phyloP scores from a whole-genome alignment of 768 basidiomycete genomes.

The Leccinum sublutescens region DNA sequence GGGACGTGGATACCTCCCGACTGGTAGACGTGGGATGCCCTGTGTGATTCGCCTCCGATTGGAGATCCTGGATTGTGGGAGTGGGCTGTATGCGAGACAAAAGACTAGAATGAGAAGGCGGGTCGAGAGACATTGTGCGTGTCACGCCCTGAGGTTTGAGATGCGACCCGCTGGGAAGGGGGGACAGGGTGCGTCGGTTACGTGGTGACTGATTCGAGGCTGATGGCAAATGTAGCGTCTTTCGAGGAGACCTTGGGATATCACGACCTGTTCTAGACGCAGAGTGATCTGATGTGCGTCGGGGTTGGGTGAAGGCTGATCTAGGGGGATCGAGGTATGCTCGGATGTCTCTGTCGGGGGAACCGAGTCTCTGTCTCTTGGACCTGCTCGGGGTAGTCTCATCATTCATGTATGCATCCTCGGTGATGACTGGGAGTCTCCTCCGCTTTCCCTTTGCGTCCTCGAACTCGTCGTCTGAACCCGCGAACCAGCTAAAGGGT shows the following conservation, averaged over 20 bases:
- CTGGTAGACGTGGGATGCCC: slow-evolving; percentile 24
- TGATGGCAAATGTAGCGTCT: slow-evolving; percentile 31
- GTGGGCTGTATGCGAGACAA: slow-evolving; percentile 26
- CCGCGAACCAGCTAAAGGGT: slow-evolving; percentile 55
- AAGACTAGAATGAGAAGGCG: slow-evolving; percentile 37
- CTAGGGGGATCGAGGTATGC: slow-evolving; percentile 57
- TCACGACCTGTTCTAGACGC: slow-evolving; percentile 23
- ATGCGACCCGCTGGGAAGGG: slow-evolving; percentile 31
- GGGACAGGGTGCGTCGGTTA: slow-evolving; percentile 44
- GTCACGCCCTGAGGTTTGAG: slow-evolving; percentile 37
- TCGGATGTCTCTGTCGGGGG: slow-evolving; percentile 42
- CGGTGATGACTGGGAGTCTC: slow-evolving; percentile 34
- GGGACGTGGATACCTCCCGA: slow-evolving; percentile 47
- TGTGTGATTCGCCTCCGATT: slow-evolving; percentile 20
- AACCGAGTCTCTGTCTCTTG: slow-evolving; percentile 55
- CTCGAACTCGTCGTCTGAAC: slow-evolving; percentile 48
- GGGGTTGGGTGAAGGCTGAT: slow-evolving; percentile 38
- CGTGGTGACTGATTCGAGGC: slow-evolving; percentile 32
- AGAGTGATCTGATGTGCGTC: slow-evolving; percentile 18
- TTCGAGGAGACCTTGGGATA: slow-evolving; percentile 29
- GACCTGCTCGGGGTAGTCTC: slow-evolving; percentile 33
- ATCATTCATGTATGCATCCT: slow-evolving; percentile 30
- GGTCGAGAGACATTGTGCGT: slow-evolving; percentile 77
- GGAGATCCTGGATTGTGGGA: slow-evolving; percentile 36
- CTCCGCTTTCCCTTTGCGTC: slow-evolving; percentile 57